Evolutionary conservation across 768 basidiomycete species (phyloP).

Genomic region (Chalciporus piperatus): DNA sequence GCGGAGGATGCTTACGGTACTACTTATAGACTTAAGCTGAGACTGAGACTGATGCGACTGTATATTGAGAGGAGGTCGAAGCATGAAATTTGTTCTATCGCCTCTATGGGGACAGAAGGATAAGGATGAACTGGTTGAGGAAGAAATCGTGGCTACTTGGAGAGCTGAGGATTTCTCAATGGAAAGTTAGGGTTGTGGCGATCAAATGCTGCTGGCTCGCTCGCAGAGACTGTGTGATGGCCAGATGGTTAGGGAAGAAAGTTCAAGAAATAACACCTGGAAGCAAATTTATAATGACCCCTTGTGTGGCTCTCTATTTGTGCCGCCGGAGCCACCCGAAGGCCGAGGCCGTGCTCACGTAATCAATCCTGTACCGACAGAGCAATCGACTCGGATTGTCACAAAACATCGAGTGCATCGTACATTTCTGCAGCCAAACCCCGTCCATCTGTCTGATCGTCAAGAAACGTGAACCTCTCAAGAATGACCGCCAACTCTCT

Average conservation of each 20-base stretch:
- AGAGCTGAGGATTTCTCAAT: constrained; percentile 1
- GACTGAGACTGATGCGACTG: constrained; percentile 61
- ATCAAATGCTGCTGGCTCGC: background rate
- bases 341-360: background rate
- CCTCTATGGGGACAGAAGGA: constrained; percentile 32
- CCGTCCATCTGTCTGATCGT: too few relatives aligned
- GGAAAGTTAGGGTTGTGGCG: constrained; percentile 4
- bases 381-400: too few relatives aligned
- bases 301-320: constrained; percentile 23
- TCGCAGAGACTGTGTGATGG: background rate
- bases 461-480: too few relatives aligned
- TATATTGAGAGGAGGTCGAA: constrained; percentile 82
- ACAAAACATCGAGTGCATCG: too few relatives aligned
- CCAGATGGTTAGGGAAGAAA: background rate
- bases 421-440: too few relatives aligned
- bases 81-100: constrained; percentile 65
- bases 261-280: background rate
- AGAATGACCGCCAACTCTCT: too few relatives aligned
- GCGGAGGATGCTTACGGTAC: constrained; percentile 42
- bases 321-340: constrained; percentile 1
- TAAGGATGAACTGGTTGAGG: constrained; percentile 16
- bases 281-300: constrained; percentile 24
- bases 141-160: constrained; percentile 27
- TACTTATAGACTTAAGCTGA: constrained; percentile 50
- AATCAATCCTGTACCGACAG: too few relatives aligned